A percentile compares a stretch with the other conserved stretches of the same genome.
Evolutionary conservation across 1,284 basidiomycete genomes (phyloP).

Genomic region (Somion occarium): DNA sequence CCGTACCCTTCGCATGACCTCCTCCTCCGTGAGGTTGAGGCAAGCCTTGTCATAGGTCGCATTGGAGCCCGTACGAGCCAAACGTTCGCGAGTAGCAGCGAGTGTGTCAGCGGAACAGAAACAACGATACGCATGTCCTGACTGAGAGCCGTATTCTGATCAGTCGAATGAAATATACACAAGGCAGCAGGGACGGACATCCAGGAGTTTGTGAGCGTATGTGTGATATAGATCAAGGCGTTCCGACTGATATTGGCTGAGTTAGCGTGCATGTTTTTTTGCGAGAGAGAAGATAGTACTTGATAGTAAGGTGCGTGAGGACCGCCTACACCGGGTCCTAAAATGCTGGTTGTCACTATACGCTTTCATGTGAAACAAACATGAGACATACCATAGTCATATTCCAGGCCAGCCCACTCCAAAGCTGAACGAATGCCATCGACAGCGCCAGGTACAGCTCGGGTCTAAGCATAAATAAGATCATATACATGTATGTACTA

Average conservation of each 20-base stretch:
- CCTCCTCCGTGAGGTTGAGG: conserved; percentile 81
- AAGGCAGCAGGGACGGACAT: conserved; percentile 50
- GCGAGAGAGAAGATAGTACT: conserved; percentile 36
- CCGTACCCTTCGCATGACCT: conserved; percentile 68
- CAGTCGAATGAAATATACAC: too few relatives aligned
- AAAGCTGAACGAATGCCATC: conserved; percentile 76
- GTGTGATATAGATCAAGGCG: conserved; percentile 79
- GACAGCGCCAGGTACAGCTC: conserved; percentile 80
- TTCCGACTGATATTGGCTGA: conserved; percentile 61
- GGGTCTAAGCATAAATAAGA: conserved; percentile 42
- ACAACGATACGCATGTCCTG: conserved; percentile 89
- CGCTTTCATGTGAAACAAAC: too few relatives aligned
- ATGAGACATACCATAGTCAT: conserved; percentile 73
- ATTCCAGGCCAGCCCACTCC: conserved; percentile 90
- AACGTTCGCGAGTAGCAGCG: conserved; percentile 57
- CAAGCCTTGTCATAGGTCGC: conserved; percentile 84
- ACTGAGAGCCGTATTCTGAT: conserved; percentile 37
- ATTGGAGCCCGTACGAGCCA: conserved; percentile 69
- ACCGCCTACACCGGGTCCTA: conserved; percentile 75
- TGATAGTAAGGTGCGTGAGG: conserved; percentile 81
- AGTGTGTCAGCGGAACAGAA: conserved; percentile 82
- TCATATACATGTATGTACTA: background rate
- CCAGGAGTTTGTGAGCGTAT: conserved; percentile 72
- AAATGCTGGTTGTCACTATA: too few relatives aligned
- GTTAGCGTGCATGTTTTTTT: too few relatives aligned